Evolutionary conservation across 2,329 filamentous ascomycete genomes (phyloP), one percentile per base, ranked within the genome.

Genomic region (Zalaria sp.): DNA sequence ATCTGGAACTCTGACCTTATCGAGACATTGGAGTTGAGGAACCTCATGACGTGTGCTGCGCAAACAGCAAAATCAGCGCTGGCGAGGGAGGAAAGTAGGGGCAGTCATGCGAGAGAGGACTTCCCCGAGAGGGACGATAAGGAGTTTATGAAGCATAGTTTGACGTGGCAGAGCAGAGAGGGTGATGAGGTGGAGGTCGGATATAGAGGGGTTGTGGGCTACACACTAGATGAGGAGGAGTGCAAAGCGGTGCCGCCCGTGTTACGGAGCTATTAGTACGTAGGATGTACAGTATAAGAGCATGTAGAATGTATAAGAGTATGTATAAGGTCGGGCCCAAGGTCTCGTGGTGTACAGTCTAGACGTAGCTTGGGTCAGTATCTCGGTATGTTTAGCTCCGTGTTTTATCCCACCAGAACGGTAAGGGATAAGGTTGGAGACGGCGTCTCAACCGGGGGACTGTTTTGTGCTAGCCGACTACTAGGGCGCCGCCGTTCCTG

Each of bases 1-100:
- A 65, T 71, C n/a, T 69, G 67, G 67, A 71, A 71, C 45, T 59
- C 55, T 1, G 66, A 71, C 44, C 50, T 71, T 3, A 54, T 69
- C 2, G 67, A 69, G 50, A 67, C 66, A 6, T 53, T 70, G 1
- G 67, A 69, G 48, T 49, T 65, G 47, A 50, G 65, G 27, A 71
- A 69, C 51, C 42, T 69, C 3, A 49, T 69, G 7, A 67, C 65
- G 2, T 67, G 65, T 47, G 67, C 67, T 2, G 53, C 54, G 26
- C 66, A 69, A 51, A 69, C 66, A 26, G 65, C 64, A n/a, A 61
- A 60, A 43, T 57, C 58, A 10, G 67, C 66, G 25, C 45, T 63
- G 47, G 57, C 57, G 41, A 53, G 67, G 40, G 63, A 59, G 43
- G 67, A 71, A 53, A 65, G 60, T 48, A 49, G 66, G 10, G 67